These are phyloP conservation scores for Mariannaea sp. DNA, from an alignment of 2,329 filamentous ascomycete species.

Conservation along the genomic window DNA sequence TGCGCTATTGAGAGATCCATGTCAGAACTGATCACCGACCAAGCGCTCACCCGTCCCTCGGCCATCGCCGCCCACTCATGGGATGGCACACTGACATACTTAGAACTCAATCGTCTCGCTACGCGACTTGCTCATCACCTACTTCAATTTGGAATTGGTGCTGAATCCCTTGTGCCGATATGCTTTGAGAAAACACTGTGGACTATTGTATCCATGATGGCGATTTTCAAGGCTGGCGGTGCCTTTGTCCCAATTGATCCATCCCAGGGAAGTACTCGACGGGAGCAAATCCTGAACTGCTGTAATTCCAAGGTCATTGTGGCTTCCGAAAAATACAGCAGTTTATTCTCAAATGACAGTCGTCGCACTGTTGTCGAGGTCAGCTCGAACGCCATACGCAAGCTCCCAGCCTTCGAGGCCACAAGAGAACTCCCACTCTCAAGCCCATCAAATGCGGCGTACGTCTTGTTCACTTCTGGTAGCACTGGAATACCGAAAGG, in stretches of 20 bases:
- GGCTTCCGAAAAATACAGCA: background rate
- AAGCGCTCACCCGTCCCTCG: background rate
- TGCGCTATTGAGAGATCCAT: background rate
- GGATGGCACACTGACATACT: conserved; percentile 6
- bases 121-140: conserved; percentile 7
- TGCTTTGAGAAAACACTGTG: conserved; percentile 25
- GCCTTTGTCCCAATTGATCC: conserved; percentile 43
- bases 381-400: background rate
- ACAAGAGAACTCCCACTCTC: background rate
- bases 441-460: background rate
- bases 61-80: background rate
- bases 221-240: conserved; percentile 42
- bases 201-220: conserved; percentile 38
- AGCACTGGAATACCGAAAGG: conserved; percentile 26
- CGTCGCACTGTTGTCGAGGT: background rate
- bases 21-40: background rate
- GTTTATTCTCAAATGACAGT: background rate
- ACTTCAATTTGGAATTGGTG: conserved; percentile 1
- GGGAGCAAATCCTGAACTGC: background rate
- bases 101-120: conserved; percentile 14
- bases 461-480: conserved; percentile 25
- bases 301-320: background rate
- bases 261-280: conserved; percentile 39
- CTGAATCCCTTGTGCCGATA: conserved; percentile 8
- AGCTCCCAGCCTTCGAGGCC: background rate